Conservation (phyloP, 371 early-diverging fungal genomes). For the Capniomyces stellatus region DNA sequence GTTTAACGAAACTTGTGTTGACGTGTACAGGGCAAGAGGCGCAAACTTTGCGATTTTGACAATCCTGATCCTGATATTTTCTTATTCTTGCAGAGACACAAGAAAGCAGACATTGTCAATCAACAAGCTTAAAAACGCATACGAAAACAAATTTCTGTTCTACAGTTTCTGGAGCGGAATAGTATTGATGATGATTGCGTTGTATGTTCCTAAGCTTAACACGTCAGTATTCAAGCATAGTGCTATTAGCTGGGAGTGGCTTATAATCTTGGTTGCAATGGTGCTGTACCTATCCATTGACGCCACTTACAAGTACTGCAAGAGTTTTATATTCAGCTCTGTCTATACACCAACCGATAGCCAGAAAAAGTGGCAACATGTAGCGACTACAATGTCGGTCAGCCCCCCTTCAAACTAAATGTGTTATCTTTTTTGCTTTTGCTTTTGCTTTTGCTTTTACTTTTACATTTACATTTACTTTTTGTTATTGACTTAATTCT, state of each 20-base stretch:
- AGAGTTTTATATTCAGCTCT: background rate
- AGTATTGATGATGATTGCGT: slow-evolving; percentile 31
- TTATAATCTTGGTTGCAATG: slow-evolving; percentile 27
- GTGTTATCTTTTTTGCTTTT: too few species aligned
- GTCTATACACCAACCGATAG: too few species aligned
- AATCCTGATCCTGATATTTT: slow-evolving; percentile 40
- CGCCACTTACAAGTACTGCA: background rate
- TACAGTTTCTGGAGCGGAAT: slow-evolving; percentile 33
- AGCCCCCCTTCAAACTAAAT: too few species aligned
- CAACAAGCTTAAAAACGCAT: slow-evolving; percentile 16
- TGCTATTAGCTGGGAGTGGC: slow-evolving; percentile 57
- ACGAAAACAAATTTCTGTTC: slow-evolving; percentile 37
- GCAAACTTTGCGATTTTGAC: slow-evolving; percentile 46
- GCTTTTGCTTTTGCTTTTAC: too few species aligned
- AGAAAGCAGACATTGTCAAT: slow-evolving; percentile 27
- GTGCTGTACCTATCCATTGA: background rate
- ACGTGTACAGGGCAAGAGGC: slow-evolving; percentile 54
- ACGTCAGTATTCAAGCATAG: slow-evolving; percentile 42
- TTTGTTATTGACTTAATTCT: too few species aligned
- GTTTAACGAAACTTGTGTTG: slow-evolving; percentile 34
- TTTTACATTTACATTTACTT: too few species aligned
- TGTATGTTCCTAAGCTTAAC: slow-evolving; percentile 53
- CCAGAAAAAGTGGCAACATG: too few species aligned
- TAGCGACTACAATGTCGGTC: too few species aligned
- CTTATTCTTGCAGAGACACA: slow-evolving; percentile 50